Conservation (phyloP, 192 early-diverging fungal genomes). For the Borealophlyctis nickersoniae region DNA sequence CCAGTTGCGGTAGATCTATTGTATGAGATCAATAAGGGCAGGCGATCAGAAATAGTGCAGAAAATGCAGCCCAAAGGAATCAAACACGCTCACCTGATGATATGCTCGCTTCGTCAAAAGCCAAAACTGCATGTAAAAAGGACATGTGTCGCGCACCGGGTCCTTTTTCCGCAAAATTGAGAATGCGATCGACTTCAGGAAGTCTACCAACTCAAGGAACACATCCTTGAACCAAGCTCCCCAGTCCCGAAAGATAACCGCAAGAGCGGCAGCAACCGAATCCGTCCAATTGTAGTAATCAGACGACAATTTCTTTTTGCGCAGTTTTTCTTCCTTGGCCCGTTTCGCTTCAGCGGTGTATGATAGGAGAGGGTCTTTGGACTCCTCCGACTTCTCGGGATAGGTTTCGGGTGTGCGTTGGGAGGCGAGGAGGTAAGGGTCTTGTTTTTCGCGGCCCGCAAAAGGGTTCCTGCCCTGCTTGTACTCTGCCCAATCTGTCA, state of each 20-base stretch:
- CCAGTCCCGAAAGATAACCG: not conserved
- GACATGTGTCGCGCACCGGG: not conserved
- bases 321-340: not conserved
- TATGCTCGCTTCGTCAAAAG: not conserved
- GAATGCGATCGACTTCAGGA: not conserved
- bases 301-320: not conserved
- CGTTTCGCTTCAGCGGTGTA: not conserved
- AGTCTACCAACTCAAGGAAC: no score
- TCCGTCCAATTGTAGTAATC: not conserved
- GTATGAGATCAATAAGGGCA: no score
- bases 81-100: not conserved
- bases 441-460: not conserved
- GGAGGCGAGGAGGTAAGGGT: not conserved
- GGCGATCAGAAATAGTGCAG: not conserved
- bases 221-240: not conserved
- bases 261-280: not conserved
- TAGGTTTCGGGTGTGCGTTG: not conserved
- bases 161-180: not conserved
- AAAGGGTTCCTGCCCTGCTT: not conserved
- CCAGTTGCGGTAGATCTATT: slow-evolving; percentile 48
- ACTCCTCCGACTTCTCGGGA: not conserved
- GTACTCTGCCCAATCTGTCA: not conserved
- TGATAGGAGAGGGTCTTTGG: not conserved
- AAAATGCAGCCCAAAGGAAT: slow-evolving; percentile 11
- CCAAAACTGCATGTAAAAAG: not conserved